Conservation (phyloP, 2,329 filamentous ascomycete genomes). For the Sporothrix pseudoabietina region DNA sequence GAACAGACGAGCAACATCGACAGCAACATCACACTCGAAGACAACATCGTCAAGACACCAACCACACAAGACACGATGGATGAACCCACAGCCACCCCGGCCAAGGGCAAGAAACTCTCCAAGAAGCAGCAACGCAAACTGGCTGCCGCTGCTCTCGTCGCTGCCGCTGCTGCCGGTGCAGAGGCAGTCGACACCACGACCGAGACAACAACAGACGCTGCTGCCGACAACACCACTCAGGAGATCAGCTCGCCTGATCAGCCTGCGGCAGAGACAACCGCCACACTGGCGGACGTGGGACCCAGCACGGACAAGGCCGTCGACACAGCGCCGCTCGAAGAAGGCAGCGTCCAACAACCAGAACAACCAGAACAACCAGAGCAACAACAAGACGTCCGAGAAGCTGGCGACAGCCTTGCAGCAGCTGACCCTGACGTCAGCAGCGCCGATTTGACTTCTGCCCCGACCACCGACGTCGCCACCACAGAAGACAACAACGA, state of each 20-base stretch:
- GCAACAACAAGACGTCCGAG: constrained; percentile 1
- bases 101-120: constrained; percentile 29
- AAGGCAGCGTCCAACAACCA: neutral
- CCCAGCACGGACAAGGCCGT: neutral
- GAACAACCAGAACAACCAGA: neutral
- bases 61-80: constrained; percentile 18
- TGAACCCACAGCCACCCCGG: neutral
- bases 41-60: neutral
- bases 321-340: neutral
- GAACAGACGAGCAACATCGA: neutral
- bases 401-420: constrained; percentile 28
- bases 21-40: neutral
- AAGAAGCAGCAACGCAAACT: constrained; percentile 32
- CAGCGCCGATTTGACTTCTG: neutral
- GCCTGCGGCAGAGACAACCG: constrained; percentile 10
- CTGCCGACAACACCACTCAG: neutral
- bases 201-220: neutral
- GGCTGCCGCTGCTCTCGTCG: constrained; percentile 29
- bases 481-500: neutral
- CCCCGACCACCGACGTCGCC: neutral
- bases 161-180: constrained; percentile 25
- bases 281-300: neutral
- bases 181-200: neutral
- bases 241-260: constrained; percentile 23
- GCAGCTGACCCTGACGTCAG: constrained; percentile 27